Percentiles rank a stretch among this genome's conserved stretches.
Conservation (phyloP, 2,329 filamentous ascomycete species). For the Diaporthe ilicicola region DNA sequence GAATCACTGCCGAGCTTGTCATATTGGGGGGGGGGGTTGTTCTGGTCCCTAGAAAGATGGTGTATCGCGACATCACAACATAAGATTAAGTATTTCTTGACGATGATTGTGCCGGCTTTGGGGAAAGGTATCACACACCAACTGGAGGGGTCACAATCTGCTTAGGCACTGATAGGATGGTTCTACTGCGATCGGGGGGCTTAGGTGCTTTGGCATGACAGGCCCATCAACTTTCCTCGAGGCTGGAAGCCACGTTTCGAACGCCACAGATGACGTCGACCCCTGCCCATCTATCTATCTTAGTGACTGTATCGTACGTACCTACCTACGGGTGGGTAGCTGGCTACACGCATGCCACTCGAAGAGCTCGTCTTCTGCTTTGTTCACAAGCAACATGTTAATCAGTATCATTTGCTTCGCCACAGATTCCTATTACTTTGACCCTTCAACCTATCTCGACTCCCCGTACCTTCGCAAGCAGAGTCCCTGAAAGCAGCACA, state of each 20-base stretch:
- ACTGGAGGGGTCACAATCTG: slow-evolving; percentile 4
- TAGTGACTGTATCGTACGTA: slow-evolving; percentile 2
- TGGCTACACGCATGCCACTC: neutral
- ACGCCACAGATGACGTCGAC: slow-evolving; percentile 29
- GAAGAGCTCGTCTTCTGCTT: slow-evolving; percentile 34
- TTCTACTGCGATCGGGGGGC: neutral
- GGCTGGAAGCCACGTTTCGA: slow-evolving; percentile 26
- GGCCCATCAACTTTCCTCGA: neutral
- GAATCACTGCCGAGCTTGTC: neutral
- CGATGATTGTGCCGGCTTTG: neutral
- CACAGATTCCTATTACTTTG: neutral
- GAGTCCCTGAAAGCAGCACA: neutral
- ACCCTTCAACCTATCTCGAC: neutral
- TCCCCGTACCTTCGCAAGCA: neutral
- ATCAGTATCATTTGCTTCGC: neutral
- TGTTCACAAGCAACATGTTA: neutral
- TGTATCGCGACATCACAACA: neutral
- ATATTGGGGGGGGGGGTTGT: neutral
- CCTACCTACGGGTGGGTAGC: too few relatives aligned
- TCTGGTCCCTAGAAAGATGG: too few relatives aligned
- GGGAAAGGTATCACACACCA: neutral
- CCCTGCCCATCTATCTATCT: slow-evolving; percentile 9
- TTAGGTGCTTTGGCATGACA: neutral
- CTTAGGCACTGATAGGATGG: neutral
- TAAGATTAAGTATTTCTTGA: neutral